Evolutionary conservation across 306 rosid genomes (phyloP).

Genomic region (Glycine tomentella): DNA sequence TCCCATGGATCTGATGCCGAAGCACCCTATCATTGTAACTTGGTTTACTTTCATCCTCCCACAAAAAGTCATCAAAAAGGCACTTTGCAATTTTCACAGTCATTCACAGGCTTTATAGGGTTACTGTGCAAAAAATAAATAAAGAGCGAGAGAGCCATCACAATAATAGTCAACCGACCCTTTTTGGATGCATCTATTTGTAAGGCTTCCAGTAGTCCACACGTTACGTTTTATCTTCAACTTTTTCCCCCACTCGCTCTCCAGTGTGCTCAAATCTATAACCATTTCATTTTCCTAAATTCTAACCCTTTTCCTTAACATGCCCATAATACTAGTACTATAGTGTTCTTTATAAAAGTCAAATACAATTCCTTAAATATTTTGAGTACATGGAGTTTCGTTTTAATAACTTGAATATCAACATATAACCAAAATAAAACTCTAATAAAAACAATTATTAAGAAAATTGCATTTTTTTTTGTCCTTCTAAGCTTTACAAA

Average conservation of each 20-base stretch:
- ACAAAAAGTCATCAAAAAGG: conserved; percentile 56
- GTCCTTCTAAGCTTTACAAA: conserved; percentile 26
- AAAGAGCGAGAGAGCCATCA: not conserved
- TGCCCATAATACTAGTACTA: not conserved
- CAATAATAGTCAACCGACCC: conserved; percentile 83
- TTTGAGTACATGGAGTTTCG: no score
- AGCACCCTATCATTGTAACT: conserved; percentile 41
- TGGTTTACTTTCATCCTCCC: conserved; percentile 34
- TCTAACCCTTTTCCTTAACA: not conserved
- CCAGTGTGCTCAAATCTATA: conserved; percentile 48
- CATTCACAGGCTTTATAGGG: conserved; percentile 55
- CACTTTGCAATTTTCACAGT: conserved; percentile 50
- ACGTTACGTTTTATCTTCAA: conserved; percentile 65
- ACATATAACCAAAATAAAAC: not conserved
- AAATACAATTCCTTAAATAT: not conserved
- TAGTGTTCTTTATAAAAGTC: not conserved
- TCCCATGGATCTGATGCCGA: conserved; percentile 47
- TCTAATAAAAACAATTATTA: no score
- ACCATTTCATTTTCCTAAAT: conserved; percentile 35
- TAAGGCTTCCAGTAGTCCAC: conserved; percentile 96
- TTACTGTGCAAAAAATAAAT: not conserved
- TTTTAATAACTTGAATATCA: not conserved
- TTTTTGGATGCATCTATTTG: conserved; percentile 83
- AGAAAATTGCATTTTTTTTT: not conserved
- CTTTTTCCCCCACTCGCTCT: conserved; percentile 2